A percentile compares a stretch with the other conserved stretches of the same genome.
phyloP scores from a whole-genome alignment of 768 basidiomycete genomes.

The Hericium rajendrae region DNA sequence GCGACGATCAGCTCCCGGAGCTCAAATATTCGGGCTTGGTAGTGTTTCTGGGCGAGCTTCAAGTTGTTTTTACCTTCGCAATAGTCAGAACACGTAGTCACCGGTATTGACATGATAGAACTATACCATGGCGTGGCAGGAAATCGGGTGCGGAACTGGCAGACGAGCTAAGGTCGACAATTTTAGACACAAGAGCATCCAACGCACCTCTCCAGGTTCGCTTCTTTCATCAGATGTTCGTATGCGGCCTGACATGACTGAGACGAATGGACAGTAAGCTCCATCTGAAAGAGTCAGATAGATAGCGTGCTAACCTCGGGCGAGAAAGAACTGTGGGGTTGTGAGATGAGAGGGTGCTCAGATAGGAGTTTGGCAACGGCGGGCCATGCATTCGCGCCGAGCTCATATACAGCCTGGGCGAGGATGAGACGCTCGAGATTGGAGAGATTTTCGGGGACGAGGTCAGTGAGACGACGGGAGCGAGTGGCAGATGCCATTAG shows the following conservation, averaged over 20 bases:
- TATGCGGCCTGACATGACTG: constrained; percentile 68
- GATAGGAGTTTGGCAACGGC: constrained; percentile 55
- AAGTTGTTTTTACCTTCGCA: constrained; percentile 52
- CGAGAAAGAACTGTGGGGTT: constrained; percentile 58
- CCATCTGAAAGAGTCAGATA: constrained; percentile 4
- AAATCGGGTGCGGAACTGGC: constrained; percentile 33
- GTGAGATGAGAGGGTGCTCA: constrained; percentile 59
- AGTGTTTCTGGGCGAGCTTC: constrained; percentile 67
- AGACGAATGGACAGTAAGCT: constrained; percentile 13
- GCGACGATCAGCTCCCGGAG: constrained; percentile 58
- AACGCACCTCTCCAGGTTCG: constrained; percentile 48
- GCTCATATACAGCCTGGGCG: constrained; percentile 80
- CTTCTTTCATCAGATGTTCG: constrained; percentile 55
- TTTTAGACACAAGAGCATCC: constrained; percentile 18
- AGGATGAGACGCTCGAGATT: constrained; percentile 65
- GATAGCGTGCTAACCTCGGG: constrained; percentile 39
- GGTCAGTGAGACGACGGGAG: background rate
- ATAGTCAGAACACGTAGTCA: constrained; percentile 2
- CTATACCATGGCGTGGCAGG: constrained; percentile 44
- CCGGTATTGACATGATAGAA: background rate
- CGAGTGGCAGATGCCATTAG: constrained; percentile 19
- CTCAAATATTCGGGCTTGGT: constrained; percentile 58
- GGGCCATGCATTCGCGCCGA: constrained; percentile 63
- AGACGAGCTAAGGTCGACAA: constrained; percentile 6
- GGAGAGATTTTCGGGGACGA: background rate